A percentile compares a stretch with the other conserved stretches of the same genome.
phyloP scores from a whole-genome alignment of 495 filamentous ascomycete species.

The Melanomma pulvis-pyrius region DNA sequence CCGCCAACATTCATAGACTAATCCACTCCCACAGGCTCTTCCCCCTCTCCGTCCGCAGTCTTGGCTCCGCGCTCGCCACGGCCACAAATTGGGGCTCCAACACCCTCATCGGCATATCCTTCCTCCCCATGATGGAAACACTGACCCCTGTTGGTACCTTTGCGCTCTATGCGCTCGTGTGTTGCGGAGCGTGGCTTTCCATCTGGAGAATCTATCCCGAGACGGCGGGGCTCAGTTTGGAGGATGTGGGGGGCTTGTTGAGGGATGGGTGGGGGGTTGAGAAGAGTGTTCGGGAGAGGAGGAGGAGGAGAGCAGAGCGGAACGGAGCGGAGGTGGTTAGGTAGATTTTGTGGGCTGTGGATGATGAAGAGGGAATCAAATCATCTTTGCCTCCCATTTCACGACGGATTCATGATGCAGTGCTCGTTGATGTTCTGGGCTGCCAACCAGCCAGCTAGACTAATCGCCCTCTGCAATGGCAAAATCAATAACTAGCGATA shows the following conservation, averaged over 20 bases:
- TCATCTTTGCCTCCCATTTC: too few species aligned
- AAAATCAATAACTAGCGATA: too few species aligned
- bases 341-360: too few species aligned
- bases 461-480: too few species aligned
- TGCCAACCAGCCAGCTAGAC: too few species aligned
- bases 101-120: slow-evolving; percentile 83
- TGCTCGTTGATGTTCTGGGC: too few species aligned
- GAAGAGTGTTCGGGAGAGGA: slow-evolving; percentile 40
- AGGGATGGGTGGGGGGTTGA: slow-evolving; percentile 74
- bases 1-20: background rate
- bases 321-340: too few species aligned
- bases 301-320: slow-evolving; percentile 1
- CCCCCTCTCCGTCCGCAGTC: slow-evolving; percentile 75
- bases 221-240: slow-evolving; percentile 76
- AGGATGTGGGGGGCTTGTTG: slow-evolving; percentile 76
- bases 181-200: slow-evolving; percentile 64
- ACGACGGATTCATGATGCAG: too few species aligned
- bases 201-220: slow-evolving; percentile 81
- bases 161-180: slow-evolving; percentile 71
- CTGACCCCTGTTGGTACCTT: slow-evolving; percentile 80
- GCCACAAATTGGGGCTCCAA: slow-evolving; percentile 89
- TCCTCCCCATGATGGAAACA: slow-evolving; percentile 81
- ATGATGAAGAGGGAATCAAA: too few species aligned
- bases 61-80: slow-evolving; percentile 82
- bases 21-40: slow-evolving; percentile 72